Evolutionary conservation across 148 eudicot species (phyloP).

Genomic region (Gaultheria prostrata): DNA sequence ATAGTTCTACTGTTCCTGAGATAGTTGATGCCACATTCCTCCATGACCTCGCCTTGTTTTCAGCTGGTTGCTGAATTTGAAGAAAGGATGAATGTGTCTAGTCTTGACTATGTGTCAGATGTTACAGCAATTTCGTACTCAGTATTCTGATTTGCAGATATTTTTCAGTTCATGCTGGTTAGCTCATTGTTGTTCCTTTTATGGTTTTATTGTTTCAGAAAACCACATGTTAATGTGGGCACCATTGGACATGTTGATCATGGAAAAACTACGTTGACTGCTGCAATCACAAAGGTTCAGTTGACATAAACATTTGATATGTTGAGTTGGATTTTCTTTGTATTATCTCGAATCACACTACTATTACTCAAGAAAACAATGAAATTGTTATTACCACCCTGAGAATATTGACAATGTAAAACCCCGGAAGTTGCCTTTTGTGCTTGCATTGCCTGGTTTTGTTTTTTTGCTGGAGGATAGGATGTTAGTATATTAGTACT

Average conservation of each 20-base stretch:
- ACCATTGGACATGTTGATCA: slow-evolving; percentile 93
- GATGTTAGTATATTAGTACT: too few species aligned
- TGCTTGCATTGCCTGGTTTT: not conserved
- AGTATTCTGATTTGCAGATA: not conserved
- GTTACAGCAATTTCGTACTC: not conserved
- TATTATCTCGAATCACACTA: not conserved
- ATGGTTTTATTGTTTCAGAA: slow-evolving; percentile 38
- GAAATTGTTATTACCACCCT: not conserved
- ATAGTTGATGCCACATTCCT: not conserved
- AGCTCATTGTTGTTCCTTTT: not conserved
- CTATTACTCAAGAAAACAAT: not conserved
- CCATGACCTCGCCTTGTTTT: not conserved
- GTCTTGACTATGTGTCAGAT: not conserved
- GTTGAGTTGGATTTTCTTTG: not conserved
- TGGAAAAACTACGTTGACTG: slow-evolving; percentile 88
- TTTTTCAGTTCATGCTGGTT: not conserved
- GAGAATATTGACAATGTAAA: not conserved
- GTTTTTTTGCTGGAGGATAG: too few species aligned
- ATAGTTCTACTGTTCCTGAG: not conserved
- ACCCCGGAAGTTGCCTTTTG: not conserved
- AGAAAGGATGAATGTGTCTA: not conserved
- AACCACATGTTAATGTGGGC: slow-evolving; percentile 87
- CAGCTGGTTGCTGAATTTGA: slow-evolving; percentile 2
- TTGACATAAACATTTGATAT: not conserved
- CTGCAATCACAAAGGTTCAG: slow-evolving; percentile 76